Percentiles rank a stretch among this genome's conserved stretches.
These are phyloP conservation scores for Lentinula aciculospora DNA, from an alignment of 768 basidiomycete genomes.

Conservation along the genomic window DNA sequence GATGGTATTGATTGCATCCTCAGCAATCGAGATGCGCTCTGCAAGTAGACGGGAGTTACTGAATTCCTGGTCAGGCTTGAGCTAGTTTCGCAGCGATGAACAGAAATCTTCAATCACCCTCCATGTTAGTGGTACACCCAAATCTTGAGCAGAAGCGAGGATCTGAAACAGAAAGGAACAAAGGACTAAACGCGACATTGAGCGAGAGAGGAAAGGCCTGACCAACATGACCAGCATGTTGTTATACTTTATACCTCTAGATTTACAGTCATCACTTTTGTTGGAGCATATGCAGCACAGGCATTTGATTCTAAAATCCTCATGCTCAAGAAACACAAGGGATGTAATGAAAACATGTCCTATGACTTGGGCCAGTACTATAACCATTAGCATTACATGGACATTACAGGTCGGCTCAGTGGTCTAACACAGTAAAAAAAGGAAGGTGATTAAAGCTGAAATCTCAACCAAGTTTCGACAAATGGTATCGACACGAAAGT, in stretches of 20 bases:
- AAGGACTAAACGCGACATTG: not conserved
- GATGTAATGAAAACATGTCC: not conserved
- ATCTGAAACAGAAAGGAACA: not conserved
- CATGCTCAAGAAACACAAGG: not conserved
- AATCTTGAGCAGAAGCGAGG: not conserved
- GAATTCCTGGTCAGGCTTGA: conserved; percentile 27
- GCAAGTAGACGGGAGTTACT: conserved; percentile 28
- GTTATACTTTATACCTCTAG: too few relatives aligned
- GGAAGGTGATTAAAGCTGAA: not conserved
- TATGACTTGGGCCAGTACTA: not conserved
- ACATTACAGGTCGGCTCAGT: not conserved
- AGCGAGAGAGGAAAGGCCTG: not conserved
- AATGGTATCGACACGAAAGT: not conserved
- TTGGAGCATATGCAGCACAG: not conserved
- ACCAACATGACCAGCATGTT: too few relatives aligned
- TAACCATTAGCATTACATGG: not conserved
- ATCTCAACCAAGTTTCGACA: not conserved
- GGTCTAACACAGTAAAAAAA: too few relatives aligned
- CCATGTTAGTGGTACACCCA: conserved; percentile 6
- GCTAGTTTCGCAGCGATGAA: not conserved
- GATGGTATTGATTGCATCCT: conserved; percentile 36
- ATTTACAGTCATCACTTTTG: too few relatives aligned
- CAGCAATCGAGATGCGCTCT: conserved; percentile 34
- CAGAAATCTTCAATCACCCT: not conserved
- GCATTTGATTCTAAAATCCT: not conserved